These are phyloP conservation scores for Neopestalotiopsis clavispora DNA, from an alignment of 2,329 filamentous ascomycete genomes.

Conservation along the genomic window DNA sequence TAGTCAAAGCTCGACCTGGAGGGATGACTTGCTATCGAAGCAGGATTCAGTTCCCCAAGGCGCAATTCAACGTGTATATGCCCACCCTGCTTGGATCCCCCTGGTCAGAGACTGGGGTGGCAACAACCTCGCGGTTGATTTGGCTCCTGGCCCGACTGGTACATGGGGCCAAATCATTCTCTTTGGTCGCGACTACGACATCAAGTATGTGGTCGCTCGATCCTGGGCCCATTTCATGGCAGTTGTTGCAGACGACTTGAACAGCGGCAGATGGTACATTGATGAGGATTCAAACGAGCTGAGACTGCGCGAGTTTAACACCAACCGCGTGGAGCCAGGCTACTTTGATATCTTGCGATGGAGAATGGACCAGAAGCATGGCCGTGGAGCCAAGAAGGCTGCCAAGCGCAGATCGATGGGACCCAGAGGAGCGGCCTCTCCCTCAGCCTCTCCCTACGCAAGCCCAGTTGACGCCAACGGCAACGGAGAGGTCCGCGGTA, in stretches of 20 bases:
- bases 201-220: slow-evolving; percentile 93
- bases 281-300: slow-evolving; percentile 92
- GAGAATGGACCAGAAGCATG: slow-evolving; percentile 95
- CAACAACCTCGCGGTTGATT: slow-evolving; percentile 93
- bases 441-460: slow-evolving; percentile 63
- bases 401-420: slow-evolving; percentile 58
- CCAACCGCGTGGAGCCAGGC: slow-evolving; percentile 83
- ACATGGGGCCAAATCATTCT: slow-evolving; percentile 97
- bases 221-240: slow-evolving; percentile 92
- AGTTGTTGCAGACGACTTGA: slow-evolving; percentile 86
- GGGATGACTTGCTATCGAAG: slow-evolving; percentile 79
- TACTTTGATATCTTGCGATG: slow-evolving; percentile 96
- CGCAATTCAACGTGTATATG: slow-evolving; percentile 89
- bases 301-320: slow-evolving; percentile 91
- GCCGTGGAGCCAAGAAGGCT: slow-evolving; percentile 57
- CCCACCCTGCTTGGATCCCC: slow-evolving; percentile 94
- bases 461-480: slow-evolving; percentile 64
- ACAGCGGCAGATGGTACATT: slow-evolving; percentile 87
- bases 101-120: slow-evolving; percentile 97
- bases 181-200: slow-evolving; percentile 97
- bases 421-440: slow-evolving; percentile 47
- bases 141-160: slow-evolving; percentile 87
- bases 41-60: slow-evolving; percentile 89
- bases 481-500: slow-evolving; percentile 66
- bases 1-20: slow-evolving; percentile 72